Percentiles rank a stretch among this genome's conserved stretches.
Conservation (phyloP, 2,329 filamentous ascomycete genomes). For the Colletotrichum musicola region DNA sequence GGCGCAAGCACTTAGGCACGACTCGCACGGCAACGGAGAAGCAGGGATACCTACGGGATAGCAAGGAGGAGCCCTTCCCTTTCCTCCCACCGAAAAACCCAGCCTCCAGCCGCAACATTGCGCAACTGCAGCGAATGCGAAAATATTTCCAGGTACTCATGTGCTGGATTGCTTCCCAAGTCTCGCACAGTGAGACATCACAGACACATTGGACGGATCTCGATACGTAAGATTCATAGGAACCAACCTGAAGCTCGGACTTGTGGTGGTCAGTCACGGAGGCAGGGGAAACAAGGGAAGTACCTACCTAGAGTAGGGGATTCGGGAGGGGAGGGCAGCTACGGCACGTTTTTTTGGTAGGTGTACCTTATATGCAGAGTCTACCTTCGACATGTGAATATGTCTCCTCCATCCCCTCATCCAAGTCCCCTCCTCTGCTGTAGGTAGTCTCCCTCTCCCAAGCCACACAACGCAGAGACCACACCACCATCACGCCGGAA, state of each 20-base stretch:
- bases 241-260: neutral
- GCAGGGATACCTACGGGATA: neutral
- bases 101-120: too few relatives aligned
- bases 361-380: neutral
- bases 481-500: conserved; percentile 32
- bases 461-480: conserved; percentile 30
- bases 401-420: neutral
- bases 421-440: conserved; percentile 1
- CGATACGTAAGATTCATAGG: too few relatives aligned
- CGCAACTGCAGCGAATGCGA: neutral
- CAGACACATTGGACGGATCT: too few relatives aligned
- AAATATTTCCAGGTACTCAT: neutral
- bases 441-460: conserved; percentile 1
- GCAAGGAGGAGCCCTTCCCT: conserved; percentile 9
- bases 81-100: neutral
- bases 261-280: neutral
- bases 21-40: neutral
- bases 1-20: conserved; percentile 22
- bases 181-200: too few relatives aligned
- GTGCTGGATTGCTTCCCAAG: too few relatives aligned
- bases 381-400: neutral
- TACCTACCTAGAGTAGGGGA: neutral
- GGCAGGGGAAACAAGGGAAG: neutral
- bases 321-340: neutral
- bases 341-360: neutral